Conservation (phyloP, 495 filamentous ascomycete genomes). For the Podospora pseudoanserina region DNA sequence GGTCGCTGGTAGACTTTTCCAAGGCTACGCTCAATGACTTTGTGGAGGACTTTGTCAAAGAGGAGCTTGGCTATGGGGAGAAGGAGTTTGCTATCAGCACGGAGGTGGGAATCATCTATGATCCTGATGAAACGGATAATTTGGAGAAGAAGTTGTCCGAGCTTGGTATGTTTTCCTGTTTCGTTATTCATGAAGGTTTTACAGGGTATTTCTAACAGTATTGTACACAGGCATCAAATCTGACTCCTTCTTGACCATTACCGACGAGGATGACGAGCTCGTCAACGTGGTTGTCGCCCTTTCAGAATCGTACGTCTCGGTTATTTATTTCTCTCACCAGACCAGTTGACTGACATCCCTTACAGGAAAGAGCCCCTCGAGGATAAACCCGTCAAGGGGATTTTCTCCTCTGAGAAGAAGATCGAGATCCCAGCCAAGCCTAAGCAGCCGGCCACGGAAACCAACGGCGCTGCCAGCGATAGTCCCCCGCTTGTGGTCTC, state of each 20-base stretch:
- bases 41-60: constrained; percentile 66
- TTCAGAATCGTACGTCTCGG: constrained; percentile 45
- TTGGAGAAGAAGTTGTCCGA: constrained; percentile 72
- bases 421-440: constrained; percentile 46
- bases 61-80: constrained; percentile 73
- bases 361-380: constrained; percentile 33
- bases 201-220: constrained; percentile 24
- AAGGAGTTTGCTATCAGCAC: constrained; percentile 73
- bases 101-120: constrained; percentile 72
- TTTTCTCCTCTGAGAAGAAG: constrained; percentile 22
- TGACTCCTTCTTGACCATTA: constrained; percentile 76
- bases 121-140: constrained; percentile 84
- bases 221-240: constrained; percentile 48
- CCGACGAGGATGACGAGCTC: constrained; percentile 79
- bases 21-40: constrained; percentile 78
- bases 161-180: constrained; percentile 52
- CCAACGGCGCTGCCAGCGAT: constrained; percentile 27
- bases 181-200: not conserved
- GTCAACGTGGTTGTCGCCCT: constrained; percentile 76
- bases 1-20: constrained; percentile 63
- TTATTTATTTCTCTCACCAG: no score
- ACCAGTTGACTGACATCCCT: constrained; percentile 8
- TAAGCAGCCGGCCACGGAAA: constrained; percentile 35
- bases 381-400: constrained; percentile 40
- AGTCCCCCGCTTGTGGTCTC: constrained; percentile 15